Conservation (phyloP, 768 basidiomycete species). For the Mycena latifolia region DNA sequence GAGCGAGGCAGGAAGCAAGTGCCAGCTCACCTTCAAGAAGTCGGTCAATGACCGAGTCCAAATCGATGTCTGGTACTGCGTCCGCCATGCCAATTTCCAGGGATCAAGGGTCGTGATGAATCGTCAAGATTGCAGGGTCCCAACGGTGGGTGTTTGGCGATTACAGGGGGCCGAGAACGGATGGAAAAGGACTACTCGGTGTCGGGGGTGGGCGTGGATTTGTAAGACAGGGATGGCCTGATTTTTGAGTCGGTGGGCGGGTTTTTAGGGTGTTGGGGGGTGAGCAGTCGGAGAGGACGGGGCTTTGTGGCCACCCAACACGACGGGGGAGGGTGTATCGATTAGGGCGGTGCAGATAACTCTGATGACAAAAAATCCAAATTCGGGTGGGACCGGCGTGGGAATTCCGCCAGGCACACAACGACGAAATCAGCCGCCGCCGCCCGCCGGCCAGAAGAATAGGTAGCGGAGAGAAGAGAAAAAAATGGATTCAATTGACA, state of each 20-base stretch:
- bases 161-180: conserved; percentile 20
- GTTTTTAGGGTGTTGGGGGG: conserved; percentile 8
- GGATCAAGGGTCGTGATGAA: conserved; percentile 17
- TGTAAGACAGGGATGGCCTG: conserved; percentile 29
- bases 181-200: conserved; percentile 18
- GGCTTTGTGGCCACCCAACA: conserved; percentile 23
- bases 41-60: conserved; percentile 99
- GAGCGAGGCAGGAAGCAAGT: neutral
- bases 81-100: conserved; percentile 70
- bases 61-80: conserved; percentile 92
- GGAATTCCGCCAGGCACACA: neutral
- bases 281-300: neutral
- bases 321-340: conserved; percentile 29
- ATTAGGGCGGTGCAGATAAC: conserved; percentile 28
- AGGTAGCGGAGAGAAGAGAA: too few species aligned
- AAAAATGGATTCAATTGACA: too few species aligned
- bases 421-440: neutral
- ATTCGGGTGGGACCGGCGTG: conserved; percentile 6
- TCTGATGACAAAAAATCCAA: conserved; percentile 19
- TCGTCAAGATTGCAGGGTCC: conserved; percentile 23
- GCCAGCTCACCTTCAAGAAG: conserved; percentile 91
- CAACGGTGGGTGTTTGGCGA: conserved; percentile 1
- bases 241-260: conserved; percentile 6
- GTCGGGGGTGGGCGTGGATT: conserved; percentile 31
- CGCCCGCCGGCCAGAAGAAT: too few species aligned